Evolutionary conservation across 139 green algal species (phyloP).

Genomic region (Nannochloris sp.): DNA sequence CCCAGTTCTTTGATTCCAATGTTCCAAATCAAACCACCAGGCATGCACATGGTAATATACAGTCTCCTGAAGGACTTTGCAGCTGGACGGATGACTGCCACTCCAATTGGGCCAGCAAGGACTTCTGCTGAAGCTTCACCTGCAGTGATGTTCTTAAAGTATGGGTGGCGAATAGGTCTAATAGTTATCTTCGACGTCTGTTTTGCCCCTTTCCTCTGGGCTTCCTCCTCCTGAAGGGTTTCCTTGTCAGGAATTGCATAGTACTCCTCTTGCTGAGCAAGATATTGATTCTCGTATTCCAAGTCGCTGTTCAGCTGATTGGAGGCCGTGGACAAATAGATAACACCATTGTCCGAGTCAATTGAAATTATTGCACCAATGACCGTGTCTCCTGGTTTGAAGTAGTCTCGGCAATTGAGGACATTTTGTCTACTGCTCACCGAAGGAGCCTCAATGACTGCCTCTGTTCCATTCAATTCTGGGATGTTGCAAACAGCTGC

Average conservation of each 20-base stretch:
- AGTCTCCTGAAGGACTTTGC: constrained; percentile 21
- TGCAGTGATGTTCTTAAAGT: constrained; percentile 56
- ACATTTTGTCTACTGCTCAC: constrained; percentile 12
- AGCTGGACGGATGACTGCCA: constrained; percentile 40
- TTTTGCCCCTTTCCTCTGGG: background rate
- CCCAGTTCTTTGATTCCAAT: constrained; percentile 43
- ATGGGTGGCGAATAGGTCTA: constrained; percentile 55
- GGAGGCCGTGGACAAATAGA: constrained; percentile 22
- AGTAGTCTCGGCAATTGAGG: constrained; percentile 19
- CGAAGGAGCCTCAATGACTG: constrained; percentile 21
- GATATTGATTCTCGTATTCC: constrained; percentile 32
- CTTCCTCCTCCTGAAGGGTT: background rate
- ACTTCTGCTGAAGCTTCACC: constrained; percentile 31
- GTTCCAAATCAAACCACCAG: constrained; percentile 28
- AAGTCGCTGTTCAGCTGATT: constrained; percentile 21
- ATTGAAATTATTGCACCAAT: constrained; percentile 22
- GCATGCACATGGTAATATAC: constrained; percentile 16
- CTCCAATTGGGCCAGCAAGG: background rate
- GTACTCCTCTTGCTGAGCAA: constrained; percentile 20
- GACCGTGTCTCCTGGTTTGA: constrained; percentile 24
- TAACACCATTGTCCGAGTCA: background rate
- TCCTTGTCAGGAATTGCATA: constrained; percentile 14
- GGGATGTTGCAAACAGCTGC: constrained; percentile 20
- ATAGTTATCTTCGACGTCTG: constrained; percentile 7
- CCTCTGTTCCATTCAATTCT: constrained; percentile 39